Conservation (phyloP, 768 basidiomycete genomes). For the Rhodotorula diobovata region DNA sequence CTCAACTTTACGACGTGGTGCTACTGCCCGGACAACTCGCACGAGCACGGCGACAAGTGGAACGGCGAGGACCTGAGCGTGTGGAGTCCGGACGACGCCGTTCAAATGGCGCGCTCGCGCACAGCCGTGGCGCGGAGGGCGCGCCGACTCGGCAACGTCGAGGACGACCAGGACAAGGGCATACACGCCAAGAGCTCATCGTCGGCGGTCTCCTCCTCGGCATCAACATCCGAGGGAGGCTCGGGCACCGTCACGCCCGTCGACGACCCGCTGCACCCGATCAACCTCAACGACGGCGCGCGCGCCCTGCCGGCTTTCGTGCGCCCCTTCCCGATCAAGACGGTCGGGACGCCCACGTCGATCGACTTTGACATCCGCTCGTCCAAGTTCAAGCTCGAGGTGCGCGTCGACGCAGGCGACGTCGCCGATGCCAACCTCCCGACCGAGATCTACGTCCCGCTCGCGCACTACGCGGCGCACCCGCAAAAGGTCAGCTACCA, state of each 20-base stretch:
- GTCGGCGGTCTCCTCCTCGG: background rate
- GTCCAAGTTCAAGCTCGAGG: constrained; percentile 64
- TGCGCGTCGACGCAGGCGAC: constrained; percentile 63
- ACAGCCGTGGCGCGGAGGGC: background rate
- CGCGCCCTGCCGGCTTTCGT: constrained; percentile 78
- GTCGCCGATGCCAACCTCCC: constrained; percentile 50
- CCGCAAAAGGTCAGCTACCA: constrained; percentile 24
- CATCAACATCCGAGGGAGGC: background rate
- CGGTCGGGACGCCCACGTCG: constrained; percentile 63
- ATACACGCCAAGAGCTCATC: background rate
- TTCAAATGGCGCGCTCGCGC: constrained; percentile 7
- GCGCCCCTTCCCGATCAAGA: constrained; percentile 72
- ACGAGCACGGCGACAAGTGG: constrained; percentile 94
- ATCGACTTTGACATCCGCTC: constrained; percentile 72
- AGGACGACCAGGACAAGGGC: background rate
- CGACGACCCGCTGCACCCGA: constrained; percentile 30
- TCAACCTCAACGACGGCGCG: constrained; percentile 69
- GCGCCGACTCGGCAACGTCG: background rate
- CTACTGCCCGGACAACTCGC: constrained; percentile 60
- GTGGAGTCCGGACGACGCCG: constrained; percentile 69
- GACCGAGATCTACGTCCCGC: constrained; percentile 88
- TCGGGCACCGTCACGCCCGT: constrained; percentile 2
- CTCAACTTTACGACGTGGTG: constrained; percentile 51
- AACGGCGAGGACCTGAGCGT: constrained; percentile 91
- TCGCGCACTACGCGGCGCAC: constrained; percentile 73